These are phyloP conservation scores for Colletotrichum salicis DNA, from an alignment of 2,329 filamentous ascomycete species.

Conservation along the genomic window DNA sequence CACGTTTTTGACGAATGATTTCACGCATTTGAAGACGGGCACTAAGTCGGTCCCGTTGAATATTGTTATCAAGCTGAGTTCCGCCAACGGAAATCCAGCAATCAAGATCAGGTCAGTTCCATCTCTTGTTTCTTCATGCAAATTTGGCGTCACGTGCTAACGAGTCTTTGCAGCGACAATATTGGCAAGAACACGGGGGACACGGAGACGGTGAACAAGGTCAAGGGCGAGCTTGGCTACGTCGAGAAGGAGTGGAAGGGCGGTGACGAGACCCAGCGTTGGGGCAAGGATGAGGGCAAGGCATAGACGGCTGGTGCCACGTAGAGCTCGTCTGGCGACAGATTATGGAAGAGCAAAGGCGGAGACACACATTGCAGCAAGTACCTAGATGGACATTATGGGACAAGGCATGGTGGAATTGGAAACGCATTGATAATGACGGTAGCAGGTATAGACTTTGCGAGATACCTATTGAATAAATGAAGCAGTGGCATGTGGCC, in stretches of 20 bases:
- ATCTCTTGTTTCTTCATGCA: not conserved
- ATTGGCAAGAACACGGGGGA: slow-evolving; percentile 95
- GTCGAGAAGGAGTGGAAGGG: slow-evolving; percentile 84
- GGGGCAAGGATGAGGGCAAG: slow-evolving; percentile 68
- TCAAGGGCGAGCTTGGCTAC: slow-evolving; percentile 89
- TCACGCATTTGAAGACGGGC: slow-evolving; percentile 74
- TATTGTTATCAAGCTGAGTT: slow-evolving; percentile 97
- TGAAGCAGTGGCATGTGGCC: not conserved
- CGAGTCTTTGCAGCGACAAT: slow-evolving; percentile 69
- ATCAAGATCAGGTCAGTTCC: slow-evolving; percentile 80
- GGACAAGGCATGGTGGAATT: not conserved
- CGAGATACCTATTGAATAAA: not conserved
- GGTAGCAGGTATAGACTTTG: not conserved
- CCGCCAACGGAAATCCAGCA: slow-evolving; percentile 81
- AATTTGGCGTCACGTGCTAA: slow-evolving; percentile 15
- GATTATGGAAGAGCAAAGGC: not conserved
- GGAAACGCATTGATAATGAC: not conserved
- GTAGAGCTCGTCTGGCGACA: slow-evolving; percentile 29
- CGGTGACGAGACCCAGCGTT: slow-evolving; percentile 85
- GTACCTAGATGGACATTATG: not conserved
- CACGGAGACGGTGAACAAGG: slow-evolving; percentile 77
- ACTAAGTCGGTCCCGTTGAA: slow-evolving; percentile 92
- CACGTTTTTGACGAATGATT: slow-evolving; percentile 97
- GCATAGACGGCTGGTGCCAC: slow-evolving; percentile 22
- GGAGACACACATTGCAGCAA: too few relatives aligned